Percentiles rank a stretch among this genome's conserved stretches.
Conservation (phyloP, 176 grass and related monocot species). For the Cenchrus purpureus region DNA sequence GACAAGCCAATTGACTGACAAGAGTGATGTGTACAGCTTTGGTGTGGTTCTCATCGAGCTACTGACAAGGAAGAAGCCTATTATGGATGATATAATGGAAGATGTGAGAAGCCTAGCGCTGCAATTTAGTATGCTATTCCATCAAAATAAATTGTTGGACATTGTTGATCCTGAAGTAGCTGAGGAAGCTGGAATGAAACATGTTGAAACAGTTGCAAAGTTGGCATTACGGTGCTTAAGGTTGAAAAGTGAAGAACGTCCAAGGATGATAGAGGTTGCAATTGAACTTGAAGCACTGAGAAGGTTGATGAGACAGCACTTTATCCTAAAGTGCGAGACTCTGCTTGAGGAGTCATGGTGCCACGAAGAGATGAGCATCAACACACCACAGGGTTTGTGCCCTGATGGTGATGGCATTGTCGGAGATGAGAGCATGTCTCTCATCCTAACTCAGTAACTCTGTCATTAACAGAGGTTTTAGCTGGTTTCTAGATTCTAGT, state of each 20-base stretch:
- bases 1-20: slow-evolving; percentile 63
- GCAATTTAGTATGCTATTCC: slow-evolving; percentile 45
- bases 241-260: slow-evolving; percentile 51
- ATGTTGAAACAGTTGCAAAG: slow-evolving; percentile 51
- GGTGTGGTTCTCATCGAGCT: slow-evolving; percentile 63
- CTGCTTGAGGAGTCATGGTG: not conserved
- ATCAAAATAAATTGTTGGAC: slow-evolving; percentile 40
- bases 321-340: not conserved
- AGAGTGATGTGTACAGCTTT: slow-evolving; percentile 78
- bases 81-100: slow-evolving; percentile 14
- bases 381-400: not conserved
- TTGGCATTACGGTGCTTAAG: slow-evolving; percentile 54
- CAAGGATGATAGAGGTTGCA: slow-evolving; percentile 57
- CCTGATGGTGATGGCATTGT: not conserved
- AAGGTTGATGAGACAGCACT: slow-evolving; percentile 54
- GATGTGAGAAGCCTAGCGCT: slow-evolving; percentile 50
- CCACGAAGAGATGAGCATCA: not conserved
- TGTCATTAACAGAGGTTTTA: not conserved
- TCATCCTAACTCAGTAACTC: not conserved
- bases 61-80: slow-evolving; percentile 53
- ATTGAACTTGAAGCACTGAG: slow-evolving; percentile 60
- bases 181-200: slow-evolving; percentile 48
- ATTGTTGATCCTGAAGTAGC: slow-evolving; percentile 47
- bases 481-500: not conserved
- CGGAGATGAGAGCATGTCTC: slow-evolving; percentile 17